Conservation (phyloP, 495 filamentous ascomycete species). For the Bacidia rubella region DNA sequence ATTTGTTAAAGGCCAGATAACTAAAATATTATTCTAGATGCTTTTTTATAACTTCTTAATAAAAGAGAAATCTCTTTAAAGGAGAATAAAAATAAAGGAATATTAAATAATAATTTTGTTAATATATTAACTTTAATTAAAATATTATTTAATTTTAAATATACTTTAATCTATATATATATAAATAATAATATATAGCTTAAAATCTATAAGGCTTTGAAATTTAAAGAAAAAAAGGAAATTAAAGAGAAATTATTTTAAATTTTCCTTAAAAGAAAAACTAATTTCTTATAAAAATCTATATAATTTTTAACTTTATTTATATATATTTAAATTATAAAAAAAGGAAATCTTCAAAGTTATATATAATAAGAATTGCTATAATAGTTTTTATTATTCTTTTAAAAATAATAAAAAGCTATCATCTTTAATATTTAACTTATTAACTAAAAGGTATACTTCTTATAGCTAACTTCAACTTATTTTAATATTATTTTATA, state of each 20-base stretch:
- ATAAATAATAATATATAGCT: not conserved
- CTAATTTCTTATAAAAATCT: not conserved
- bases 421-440: not conserved
- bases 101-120: not conserved
- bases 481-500: constrained; percentile 2
- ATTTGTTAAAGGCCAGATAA: not conserved
- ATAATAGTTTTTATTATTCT: not conserved
- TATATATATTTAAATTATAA: not conserved
- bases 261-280: too few species aligned
- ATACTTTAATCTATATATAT: not conserved
- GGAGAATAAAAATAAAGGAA: not conserved
- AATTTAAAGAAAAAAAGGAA: not conserved
- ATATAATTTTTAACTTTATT: not conserved
- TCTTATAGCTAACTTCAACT: not conserved
- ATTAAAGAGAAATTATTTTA: too few species aligned
- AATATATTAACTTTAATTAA: not conserved
- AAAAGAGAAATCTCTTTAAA: not conserved
- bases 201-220: not conserved
- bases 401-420: not conserved
- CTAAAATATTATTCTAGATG: not conserved
- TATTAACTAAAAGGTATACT: constrained; percentile 1
- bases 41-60: not conserved
- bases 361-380: not conserved
- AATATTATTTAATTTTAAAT: not conserved
- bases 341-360: not conserved